These are phyloP conservation scores for Scleroderma citrinum DNA, from an alignment of 768 basidiomycete species.

Conservation along the genomic window DNA sequence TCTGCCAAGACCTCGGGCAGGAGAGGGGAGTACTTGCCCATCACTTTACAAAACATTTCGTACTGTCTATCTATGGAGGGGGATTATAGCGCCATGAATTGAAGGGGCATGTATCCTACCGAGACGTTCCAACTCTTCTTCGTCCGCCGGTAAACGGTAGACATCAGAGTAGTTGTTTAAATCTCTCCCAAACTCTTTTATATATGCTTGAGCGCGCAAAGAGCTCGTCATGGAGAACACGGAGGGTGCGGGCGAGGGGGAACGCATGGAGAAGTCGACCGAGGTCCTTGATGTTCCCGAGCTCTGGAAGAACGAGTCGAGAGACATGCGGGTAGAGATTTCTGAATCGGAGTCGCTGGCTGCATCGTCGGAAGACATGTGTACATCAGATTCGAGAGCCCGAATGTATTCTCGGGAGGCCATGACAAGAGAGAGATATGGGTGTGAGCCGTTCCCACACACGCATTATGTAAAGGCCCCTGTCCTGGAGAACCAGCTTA, in stretches of 20 bases:
- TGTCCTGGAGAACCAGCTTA: too few species aligned
- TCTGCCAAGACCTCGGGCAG: constrained; percentile 55
- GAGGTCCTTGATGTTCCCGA: constrained; percentile 50
- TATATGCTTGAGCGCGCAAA: constrained; percentile 51
- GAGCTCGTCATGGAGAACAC: constrained; percentile 66
- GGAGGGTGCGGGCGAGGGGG: constrained; percentile 61
- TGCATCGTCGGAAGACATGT: constrained; percentile 28
- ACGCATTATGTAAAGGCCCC: too few species aligned
- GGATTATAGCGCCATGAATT: constrained; percentile 8
- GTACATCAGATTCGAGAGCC: constrained; percentile 7
- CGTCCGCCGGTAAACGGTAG: constrained; percentile 73
- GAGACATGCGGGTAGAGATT: constrained; percentile 37
- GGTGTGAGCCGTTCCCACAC: too few species aligned
- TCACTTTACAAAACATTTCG: constrained; percentile 51
- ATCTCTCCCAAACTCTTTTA: constrained; percentile 60
- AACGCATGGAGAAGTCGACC: constrained; percentile 53
- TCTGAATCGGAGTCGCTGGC: constrained; percentile 43
- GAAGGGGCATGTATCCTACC: constrained; percentile 35
- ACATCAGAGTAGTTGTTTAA: constrained; percentile 77
- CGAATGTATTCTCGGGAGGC: too few species aligned
- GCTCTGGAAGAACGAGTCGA: constrained; percentile 35
- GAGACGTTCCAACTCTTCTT: constrained; percentile 66
- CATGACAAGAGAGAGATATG: too few species aligned
- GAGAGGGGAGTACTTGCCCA: constrained; percentile 63
- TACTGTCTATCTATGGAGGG: constrained; percentile 58